phyloP scores from a whole-genome alignment of 1,284 basidiomycete species.

The Phylloporus gajari region DNA sequence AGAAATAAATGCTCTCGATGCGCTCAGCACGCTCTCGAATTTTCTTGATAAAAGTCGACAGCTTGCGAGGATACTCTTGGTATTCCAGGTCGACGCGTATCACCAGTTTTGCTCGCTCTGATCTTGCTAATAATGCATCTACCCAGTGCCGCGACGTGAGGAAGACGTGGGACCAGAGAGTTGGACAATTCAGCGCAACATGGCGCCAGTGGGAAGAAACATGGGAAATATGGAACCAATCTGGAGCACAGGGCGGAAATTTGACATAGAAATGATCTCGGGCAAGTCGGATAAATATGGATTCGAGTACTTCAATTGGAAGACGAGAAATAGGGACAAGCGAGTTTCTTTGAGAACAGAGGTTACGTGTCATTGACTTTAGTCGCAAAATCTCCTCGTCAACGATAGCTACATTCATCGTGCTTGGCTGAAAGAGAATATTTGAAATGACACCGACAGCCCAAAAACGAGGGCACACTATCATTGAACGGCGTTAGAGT shows the following conservation, averaged over 20 bases:
- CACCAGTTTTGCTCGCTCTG: neutral
- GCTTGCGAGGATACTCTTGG: no score
- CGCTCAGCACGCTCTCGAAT: neutral
- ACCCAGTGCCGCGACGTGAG: neutral
- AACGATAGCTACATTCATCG: neutral
- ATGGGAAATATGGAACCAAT: neutral
- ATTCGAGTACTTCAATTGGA: slow-evolving; percentile 23
- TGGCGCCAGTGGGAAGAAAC: slow-evolving; percentile 1
- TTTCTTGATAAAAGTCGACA: neutral
- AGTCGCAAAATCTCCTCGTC: neutral
- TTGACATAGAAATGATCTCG: neutral
- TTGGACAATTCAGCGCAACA: neutral
- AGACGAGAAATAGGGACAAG: slow-evolving; percentile 38
- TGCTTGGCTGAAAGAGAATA: no score
- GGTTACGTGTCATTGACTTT: neutral
- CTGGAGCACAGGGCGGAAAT: no score
- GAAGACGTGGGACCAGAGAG: slow-evolving; percentile 7
- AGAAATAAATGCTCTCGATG: neutral
- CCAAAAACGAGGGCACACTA: no score
- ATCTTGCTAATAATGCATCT: neutral
- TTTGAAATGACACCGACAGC: no score
- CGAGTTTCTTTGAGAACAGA: slow-evolving; percentile 38
- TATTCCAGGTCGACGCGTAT: no score
- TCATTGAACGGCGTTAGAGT: no score
- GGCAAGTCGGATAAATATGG: neutral